A percentile compares a stretch with the other conserved stretches of the same genome.
phyloP scores from a whole-genome alignment of 345 rosid genomes.

The Salix purpurea region DNA sequence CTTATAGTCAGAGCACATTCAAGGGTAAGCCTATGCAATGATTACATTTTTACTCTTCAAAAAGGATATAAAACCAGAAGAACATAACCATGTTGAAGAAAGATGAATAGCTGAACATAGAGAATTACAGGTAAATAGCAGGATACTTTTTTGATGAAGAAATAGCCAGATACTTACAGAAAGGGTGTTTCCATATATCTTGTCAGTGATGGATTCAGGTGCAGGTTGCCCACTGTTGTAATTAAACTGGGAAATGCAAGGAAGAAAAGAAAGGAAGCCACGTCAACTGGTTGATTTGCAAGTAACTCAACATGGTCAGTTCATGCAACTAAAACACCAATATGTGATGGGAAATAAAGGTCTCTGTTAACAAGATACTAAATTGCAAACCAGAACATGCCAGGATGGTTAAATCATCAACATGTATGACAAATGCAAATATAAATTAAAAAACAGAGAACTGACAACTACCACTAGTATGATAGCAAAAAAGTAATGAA shows the following conservation, averaged over 20 bases:
- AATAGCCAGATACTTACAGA: slow-evolving; percentile 57
- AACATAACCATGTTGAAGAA: neutral
- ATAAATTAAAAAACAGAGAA: neutral
- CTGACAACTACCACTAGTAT: neutral
- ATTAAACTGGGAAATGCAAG: slow-evolving; percentile 55
- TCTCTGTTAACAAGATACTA: neutral
- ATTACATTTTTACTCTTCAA: neutral
- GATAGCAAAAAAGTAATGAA: neutral
- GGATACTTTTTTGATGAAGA: neutral
- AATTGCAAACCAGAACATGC: neutral
- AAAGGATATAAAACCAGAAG: neutral
- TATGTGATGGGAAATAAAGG: neutral
- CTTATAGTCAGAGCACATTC: neutral
- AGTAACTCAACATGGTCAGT: neutral
- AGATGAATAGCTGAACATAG: neutral
- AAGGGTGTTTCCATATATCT: slow-evolving; percentile 91
- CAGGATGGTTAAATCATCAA: neutral
- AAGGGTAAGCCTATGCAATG: neutral
- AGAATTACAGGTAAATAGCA: neutral
- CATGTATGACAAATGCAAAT: neutral
- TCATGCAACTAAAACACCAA: slow-evolving; percentile 2
- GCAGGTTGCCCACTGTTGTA: slow-evolving; percentile 96
- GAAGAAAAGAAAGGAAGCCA: slow-evolving; percentile 6
- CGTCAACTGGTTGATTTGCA: neutral
- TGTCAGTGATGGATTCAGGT: slow-evolving; percentile 87